Base-by-base conservation (phyloP, 306 rosid genomes). In the Gillenia trifoliata region DNA sequence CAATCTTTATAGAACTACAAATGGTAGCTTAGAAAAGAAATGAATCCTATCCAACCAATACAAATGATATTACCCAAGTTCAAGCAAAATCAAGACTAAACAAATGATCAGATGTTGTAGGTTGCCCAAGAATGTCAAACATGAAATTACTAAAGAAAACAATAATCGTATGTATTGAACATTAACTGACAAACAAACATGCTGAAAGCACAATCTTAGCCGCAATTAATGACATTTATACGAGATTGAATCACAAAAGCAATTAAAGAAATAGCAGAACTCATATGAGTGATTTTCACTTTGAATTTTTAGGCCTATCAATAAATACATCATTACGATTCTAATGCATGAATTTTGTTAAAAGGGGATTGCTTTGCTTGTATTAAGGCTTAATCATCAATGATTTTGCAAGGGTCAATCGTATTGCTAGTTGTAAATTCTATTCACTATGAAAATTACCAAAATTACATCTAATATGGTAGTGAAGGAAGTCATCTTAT, bases 1-100 rank as follows among this genome's bases (percentile, higher is more conserved):
- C 68, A 76, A 69, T 75, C n/a, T 34, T 66, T 78, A 74, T 57
- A 75, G 64, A 23, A 33, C 41, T 45, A 66, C 64, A 69, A 74
- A 75, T 19, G 20, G 66, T 5, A 56, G 71, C 77, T 61, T 41
- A n/a, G 11, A 30, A 29, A 17, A 9, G 13, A 62, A 30, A 29
- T 17, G 23, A 34, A 7, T 15, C 2, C 3, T 16, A 16, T 62
- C 66, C 68, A 64, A 20, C 28, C 22, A 64, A 64, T 19, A 64
- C 28, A 19, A 62, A 64, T 64, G 6, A 64, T 64, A 64, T 8
- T n/a, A 33, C 45, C 68, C 68, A 64, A 64, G 38, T 63, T 63
- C 16, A 63, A 30, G 25, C 26, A 19, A 63, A 19, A 5, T 11
- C 45, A 63, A 63, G 28, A 63, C 26, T 3, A 33, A 64, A 33